These are phyloP conservation scores for Teratosphaeria nubilosa DNA, from an alignment of 2,329 filamentous ascomycete genomes.

Conservation along the genomic window DNA sequence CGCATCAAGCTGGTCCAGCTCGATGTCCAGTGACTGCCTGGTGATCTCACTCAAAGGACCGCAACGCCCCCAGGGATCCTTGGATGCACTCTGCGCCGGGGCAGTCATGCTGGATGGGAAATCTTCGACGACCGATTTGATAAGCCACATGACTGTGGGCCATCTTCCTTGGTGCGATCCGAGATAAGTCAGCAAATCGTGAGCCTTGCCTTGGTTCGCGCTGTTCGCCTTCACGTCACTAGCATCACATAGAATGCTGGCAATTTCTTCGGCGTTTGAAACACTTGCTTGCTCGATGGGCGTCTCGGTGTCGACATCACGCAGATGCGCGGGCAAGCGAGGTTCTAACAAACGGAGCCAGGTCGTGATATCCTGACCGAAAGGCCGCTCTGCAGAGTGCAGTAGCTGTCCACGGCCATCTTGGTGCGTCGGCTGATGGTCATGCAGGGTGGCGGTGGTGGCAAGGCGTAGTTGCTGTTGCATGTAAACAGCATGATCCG, in stretches of 20 bases:
- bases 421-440: not conserved
- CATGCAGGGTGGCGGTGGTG: not conserved
- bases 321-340: slow-evolving; percentile 28
- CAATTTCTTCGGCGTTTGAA: slow-evolving; percentile 10
- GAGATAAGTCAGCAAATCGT: slow-evolving; percentile 32
- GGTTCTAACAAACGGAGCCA: slow-evolving; percentile 21
- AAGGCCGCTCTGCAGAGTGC: not conserved
- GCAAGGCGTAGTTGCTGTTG: not conserved
- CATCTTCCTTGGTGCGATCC: slow-evolving; percentile 32
- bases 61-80: not conserved
- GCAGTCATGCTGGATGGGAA: not conserved
- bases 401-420: not conserved
- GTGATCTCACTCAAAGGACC: slow-evolving; percentile 14
- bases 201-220: not conserved
- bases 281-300: not conserved
- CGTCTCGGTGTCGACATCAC: slow-evolving; percentile 1
- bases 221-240: slow-evolving; percentile 3
- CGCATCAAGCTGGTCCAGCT: not conserved
- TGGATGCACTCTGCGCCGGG: not conserved
- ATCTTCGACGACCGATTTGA: slow-evolving; percentile 31
- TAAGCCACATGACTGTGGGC: slow-evolving; percentile 36
- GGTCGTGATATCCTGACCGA: not conserved
- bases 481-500: not conserved
- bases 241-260: slow-evolving; percentile 18
- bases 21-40: not conserved